Evolutionary conservation across 1,284 basidiomycete species (phyloP), one percentile per base, ranked within the genome.

Genomic region (Meira nashicola): DNA sequence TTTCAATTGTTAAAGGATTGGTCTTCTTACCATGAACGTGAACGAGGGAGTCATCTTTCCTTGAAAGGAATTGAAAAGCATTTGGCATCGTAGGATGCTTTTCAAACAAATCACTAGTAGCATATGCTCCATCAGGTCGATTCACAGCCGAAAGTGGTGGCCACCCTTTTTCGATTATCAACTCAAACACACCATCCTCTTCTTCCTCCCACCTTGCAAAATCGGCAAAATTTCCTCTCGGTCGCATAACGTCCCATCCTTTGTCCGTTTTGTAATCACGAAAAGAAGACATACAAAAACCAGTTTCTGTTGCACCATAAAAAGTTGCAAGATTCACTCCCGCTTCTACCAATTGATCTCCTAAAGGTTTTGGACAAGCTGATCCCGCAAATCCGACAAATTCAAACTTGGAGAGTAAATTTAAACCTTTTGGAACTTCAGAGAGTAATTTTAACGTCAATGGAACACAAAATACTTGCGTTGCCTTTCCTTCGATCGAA

Each of bases 31-130:
- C 69, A 19, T 63, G 67, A 23, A 58, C 52, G 23, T 71, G 69
- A 19, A 84, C 82, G 2, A 84, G 79, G 0, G 84, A 85, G 63
- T 86, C 86, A 65, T 87, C 86, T 44, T 84, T 74, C 23, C 86
- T 78, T 1, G 85, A 86, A 43, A 85, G 78, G 57, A 84, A 85
- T 63, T 84, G 83, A 77, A 82, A 84, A 38, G 79, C 78, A 47
- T 82, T 75, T 0, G 80, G 74, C 38, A 79, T 76, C 8, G 74
- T 70, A 3, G 81, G 77, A 55, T 86, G 83, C 53, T 80, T 80
- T 11, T 57, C 52, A 43, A 86, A 84, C 12, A 86, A 78, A 64
- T 87, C 86, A 57, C 83, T 84, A 9, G 84, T 85, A 1, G 83
- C 83, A 66, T 84, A 86, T 8, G 83, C 83, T 0, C 83, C 83